Evolutionary conservation across 768 basidiomycete species (phyloP).

Genomic region (Mycena crocata): DNA sequence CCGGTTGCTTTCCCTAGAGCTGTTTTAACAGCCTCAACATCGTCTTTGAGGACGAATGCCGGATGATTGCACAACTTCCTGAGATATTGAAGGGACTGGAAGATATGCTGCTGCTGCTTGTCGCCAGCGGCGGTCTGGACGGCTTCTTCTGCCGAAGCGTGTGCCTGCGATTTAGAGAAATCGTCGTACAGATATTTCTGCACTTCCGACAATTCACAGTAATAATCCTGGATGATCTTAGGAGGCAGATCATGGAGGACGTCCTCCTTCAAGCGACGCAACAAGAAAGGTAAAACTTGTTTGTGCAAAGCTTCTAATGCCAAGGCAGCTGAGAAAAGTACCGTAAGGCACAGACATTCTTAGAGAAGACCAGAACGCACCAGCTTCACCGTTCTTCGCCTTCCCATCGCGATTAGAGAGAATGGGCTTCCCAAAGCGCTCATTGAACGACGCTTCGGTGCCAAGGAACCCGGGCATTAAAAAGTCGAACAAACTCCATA

Average conservation of each 20-base stretch:
- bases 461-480: slow-evolving; percentile 99
- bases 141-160: slow-evolving; percentile 70
- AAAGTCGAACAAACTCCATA: slow-evolving; percentile 99
- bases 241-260: slow-evolving; percentile 96
- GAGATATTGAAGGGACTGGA: slow-evolving; percentile 96
- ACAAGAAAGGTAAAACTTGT: slow-evolving; percentile 97
- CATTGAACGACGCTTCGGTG: slow-evolving; percentile 94
- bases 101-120: slow-evolving; percentile 87
- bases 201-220: slow-evolving; percentile 95
- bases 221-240: slow-evolving; percentile 99
- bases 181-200: slow-evolving; percentile 97
- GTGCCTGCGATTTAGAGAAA: slow-evolving; percentile 85
- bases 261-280: slow-evolving; percentile 97
- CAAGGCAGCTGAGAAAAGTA: slow-evolving; percentile 73
- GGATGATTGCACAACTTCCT: slow-evolving; percentile 99
- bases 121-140: slow-evolving; percentile 62
- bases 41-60: slow-evolving; percentile 85
- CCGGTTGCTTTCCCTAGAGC: slow-evolving; percentile 69
- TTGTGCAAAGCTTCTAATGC: slow-evolving; percentile 97
- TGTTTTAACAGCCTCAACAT: slow-evolving; percentile 65
- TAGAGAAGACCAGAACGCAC: slow-evolving; percentile 51
- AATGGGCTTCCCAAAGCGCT: slow-evolving; percentile 96
- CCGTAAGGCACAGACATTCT: background rate
- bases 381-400: slow-evolving; percentile 93
- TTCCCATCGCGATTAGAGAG: slow-evolving; percentile 95